Base-by-base conservation (phyloP, 441 rosid species). In the Eutrema salsugineum region DNA sequence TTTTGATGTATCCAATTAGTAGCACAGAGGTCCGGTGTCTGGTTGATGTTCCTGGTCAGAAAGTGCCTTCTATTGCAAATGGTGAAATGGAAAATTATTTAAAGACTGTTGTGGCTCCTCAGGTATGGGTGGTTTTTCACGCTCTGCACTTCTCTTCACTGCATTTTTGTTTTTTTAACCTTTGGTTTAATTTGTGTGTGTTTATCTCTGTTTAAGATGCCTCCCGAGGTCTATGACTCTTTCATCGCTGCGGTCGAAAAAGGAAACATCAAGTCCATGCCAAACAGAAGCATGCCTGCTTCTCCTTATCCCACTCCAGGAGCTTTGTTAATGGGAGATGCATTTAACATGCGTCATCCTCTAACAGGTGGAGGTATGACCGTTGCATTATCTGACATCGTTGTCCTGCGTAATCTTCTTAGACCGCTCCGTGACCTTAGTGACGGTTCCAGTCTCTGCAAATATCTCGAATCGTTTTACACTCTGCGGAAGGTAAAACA, bases 331-430 rank as follows among this genome's bases (percentile, higher is more conserved):
- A 83, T 94, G 97, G 98, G 98, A 20, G 97, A 94, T 68, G 96
- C 98, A 63, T 90, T 94, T 66, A 94, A 94, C 87, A 94, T 94
- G 99, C 97, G 99, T 11, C 99, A 90, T 81, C 99, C 99, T 22
- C 73, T 91, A 64, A 94, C 99, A 0, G 97, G 99, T 36, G 99
- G 99, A 68, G 99, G 97, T 78, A 94, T 91, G 99, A 94, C 99
- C 0, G 97, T 94, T 19, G 97, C 97, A 63, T 79, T 91, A 50
- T 83, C 97, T 10, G 99, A 94, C 78, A 87, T 91, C 6, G 97
- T 90, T 65, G 85, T 91, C 55, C 77, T 90, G 5, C 87, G 94
- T 17, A 63, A 91, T 77, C 95, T 94, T 51, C 92, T 94, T 3
- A 83, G 78, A 77, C 97, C 94, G 19, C 75, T 94, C 55, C 77